Evolutionary conservation across 139 green algal genomes (phyloP).

Genomic region (Picochlorum sp.): DNA sequence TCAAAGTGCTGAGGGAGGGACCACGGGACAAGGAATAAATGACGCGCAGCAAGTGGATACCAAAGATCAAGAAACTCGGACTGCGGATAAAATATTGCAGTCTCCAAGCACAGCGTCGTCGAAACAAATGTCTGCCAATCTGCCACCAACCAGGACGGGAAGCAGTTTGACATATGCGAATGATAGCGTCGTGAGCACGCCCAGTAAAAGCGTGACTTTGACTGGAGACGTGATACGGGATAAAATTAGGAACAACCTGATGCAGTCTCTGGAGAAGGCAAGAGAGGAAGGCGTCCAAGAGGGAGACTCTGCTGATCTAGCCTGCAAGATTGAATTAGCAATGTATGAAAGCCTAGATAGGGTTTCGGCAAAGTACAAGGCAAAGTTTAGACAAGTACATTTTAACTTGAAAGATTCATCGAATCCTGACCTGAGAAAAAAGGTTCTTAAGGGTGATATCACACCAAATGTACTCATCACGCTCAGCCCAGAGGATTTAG

Average conservation of each 20-base stretch:
- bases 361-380: conserved; percentile 75
- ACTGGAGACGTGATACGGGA: conserved; percentile 40
- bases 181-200: neutral
- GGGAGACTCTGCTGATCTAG: neutral
- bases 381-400: conserved; percentile 74
- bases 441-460: conserved; percentile 35
- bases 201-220: neutral
- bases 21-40: neutral
- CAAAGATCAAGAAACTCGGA: too few species aligned
- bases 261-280: conserved; percentile 24
- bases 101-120: neutral
- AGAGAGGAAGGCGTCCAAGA: neutral
- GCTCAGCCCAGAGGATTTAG: conserved; percentile 83
- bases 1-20: too few species aligned
- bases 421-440: conserved; percentile 64
- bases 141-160: too few species aligned
- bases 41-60: neutral
- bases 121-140: neutral
- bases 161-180: neutral
- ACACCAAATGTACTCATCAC: conserved; percentile 44
- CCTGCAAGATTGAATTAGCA: conserved; percentile 16
- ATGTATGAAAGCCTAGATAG: conserved; percentile 19
- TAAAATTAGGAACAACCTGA: conserved; percentile 41
- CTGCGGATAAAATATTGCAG: too few species aligned
- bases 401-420: conserved; percentile 95